Evolutionary conservation across 2,329 filamentous ascomycete species (phyloP).

Genomic region (Penicillium brevicompactum): DNA sequence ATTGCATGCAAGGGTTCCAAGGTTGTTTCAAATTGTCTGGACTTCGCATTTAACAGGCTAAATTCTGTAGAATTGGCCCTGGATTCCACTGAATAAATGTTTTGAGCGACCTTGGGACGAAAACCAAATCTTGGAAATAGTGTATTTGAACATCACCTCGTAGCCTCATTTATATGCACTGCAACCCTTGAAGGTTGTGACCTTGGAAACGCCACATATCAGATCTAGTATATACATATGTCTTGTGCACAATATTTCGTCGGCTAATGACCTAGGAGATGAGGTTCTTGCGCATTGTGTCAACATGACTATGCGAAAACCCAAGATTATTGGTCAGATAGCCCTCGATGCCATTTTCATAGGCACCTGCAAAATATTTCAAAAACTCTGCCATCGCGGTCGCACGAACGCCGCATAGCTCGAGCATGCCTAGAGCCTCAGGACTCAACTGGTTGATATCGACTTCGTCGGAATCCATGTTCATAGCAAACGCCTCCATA

Average conservation of each 20-base stretch:
- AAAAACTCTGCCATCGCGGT: slow-evolving; percentile 30
- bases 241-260: neutral
- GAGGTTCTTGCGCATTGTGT: slow-evolving; percentile 25
- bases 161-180: slow-evolving; percentile 6
- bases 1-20: no score
- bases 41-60: no score
- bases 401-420: slow-evolving; percentile 27
- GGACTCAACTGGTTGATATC: slow-evolving; percentile 15
- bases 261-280: neutral
- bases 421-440: slow-evolving; percentile 26
- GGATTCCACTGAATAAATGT: neutral
- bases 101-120: neutral
- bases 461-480: slow-evolving; percentile 13
- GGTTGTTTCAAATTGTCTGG: no score
- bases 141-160: neutral
- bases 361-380: slow-evolving; percentile 21
- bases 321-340: slow-evolving; percentile 27
- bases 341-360: slow-evolving; percentile 22
- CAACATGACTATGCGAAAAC: slow-evolving; percentile 22
- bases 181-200: neutral
- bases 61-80: neutral
- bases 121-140: neutral
- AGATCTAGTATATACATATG: neutral
- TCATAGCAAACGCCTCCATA: slow-evolving; percentile 16
- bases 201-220: neutral